A percentile compares a stretch with the other conserved stretches of the same genome.
phyloP scores from a whole-genome alignment of 208 protist genomes.

The Wallacemonas sp. region DNA sequence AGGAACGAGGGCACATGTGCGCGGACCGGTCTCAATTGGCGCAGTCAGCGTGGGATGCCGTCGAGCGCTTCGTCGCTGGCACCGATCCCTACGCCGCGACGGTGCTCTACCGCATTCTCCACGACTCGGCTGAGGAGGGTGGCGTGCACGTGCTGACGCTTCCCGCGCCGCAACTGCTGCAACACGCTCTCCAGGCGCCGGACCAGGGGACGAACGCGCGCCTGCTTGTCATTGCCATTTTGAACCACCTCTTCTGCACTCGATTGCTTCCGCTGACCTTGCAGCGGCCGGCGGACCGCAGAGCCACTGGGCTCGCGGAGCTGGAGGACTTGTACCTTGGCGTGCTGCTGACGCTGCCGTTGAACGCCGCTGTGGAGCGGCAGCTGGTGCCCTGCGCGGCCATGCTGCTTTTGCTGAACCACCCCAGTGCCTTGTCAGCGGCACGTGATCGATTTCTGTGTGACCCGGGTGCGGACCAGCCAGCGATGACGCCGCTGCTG shows the following conservation, averaged over 20 bases:
- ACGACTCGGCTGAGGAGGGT: conserved; percentile 16
- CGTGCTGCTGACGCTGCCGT: conserved; percentile 2
- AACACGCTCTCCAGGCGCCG: conserved; percentile 21
- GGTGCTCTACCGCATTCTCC: conserved; percentile 19
- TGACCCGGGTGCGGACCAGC: conserved; percentile 5
- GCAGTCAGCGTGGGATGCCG: conserved; percentile 16
- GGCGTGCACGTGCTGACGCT: conserved; percentile 18
- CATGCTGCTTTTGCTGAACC: conserved; percentile 43
- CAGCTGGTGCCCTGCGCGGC: conserved; percentile 55
- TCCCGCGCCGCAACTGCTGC: conserved; percentile 47
- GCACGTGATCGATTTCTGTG: not conserved
- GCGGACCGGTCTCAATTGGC: conserved; percentile 8
- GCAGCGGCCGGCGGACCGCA: conserved; percentile 42
- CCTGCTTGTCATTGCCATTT: conserved; percentile 46
- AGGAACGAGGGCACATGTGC: not conserved
- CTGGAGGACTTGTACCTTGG: conserved; percentile 50
- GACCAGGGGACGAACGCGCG: not conserved
- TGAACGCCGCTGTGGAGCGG: conserved; percentile 25
- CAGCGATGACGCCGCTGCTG: too few relatives aligned
- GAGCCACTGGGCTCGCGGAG: conserved; percentile 40
- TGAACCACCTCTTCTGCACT: conserved; percentile 70
- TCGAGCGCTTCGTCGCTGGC: not conserved
- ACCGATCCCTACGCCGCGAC: conserved; percentile 12
- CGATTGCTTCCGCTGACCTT: conserved; percentile 44
- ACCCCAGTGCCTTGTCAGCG: conserved; percentile 18